Percentiles rank a stretch among this genome's conserved stretches.
Conservation (phyloP, 306 rosid genomes). For the Medicago ruthenica region DNA sequence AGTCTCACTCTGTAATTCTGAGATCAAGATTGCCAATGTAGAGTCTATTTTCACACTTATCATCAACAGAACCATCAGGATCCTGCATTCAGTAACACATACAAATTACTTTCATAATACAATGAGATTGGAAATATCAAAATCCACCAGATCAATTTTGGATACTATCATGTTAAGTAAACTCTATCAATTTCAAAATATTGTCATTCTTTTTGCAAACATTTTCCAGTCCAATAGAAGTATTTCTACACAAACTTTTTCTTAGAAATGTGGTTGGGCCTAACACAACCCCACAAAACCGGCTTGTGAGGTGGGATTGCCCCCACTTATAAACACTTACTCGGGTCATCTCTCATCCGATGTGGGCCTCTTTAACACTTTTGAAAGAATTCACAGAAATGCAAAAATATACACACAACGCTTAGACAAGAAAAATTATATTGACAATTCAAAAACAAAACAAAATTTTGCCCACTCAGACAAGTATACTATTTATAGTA, state of each 20-base stretch:
- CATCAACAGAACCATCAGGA: constrained; percentile 58
- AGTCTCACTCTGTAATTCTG: constrained; percentile 90
- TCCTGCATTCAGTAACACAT: constrained; percentile 61
- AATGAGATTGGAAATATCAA: constrained; percentile 23
- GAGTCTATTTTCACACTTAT: constrained; percentile 74
- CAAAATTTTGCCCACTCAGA: neutral
- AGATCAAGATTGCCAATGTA: constrained; percentile 90
- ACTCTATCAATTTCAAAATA: constrained; percentile 11
- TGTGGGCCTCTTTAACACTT: too few relatives aligned
- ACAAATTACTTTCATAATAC: constrained; percentile 25
- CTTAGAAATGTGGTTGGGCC: too few relatives aligned
- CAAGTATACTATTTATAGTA: neutral
- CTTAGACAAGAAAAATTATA: constrained; percentile 27
- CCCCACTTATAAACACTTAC: too few relatives aligned
- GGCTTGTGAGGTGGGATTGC: too few relatives aligned
- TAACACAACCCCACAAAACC: too few relatives aligned
- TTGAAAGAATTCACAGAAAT: neutral
- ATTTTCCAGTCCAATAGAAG: neutral
- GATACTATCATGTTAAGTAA: constrained; percentile 5
- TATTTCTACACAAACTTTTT: neutral
- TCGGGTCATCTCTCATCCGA: too few relatives aligned
- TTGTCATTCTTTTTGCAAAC: neutral
- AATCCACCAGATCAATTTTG: constrained; percentile 1
- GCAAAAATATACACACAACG: neutral
- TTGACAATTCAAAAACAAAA: neutral